Conservation (phyloP, 164 flowering plant species). For the Protea cynaroides region DNA sequence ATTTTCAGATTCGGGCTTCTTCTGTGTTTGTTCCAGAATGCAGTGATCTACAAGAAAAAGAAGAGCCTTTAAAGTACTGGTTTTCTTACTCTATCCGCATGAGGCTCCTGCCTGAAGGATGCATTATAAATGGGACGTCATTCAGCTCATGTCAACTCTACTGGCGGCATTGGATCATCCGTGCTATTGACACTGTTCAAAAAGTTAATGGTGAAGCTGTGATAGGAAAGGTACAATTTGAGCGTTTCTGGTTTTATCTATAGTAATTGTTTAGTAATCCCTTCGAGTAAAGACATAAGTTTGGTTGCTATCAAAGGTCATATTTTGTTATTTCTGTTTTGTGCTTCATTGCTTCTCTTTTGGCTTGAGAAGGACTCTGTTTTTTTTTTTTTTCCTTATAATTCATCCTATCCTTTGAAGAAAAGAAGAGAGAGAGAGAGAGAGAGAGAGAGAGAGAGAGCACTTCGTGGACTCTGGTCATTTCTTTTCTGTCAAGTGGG, state of each 20-base stretch:
- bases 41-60: conserved; percentile 36
- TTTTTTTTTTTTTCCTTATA: too few species aligned
- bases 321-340: background rate
- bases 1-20: conserved; percentile 77
- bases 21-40: conserved; percentile 79
- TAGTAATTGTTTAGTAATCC: too few species aligned
- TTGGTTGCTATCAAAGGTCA: too few species aligned
- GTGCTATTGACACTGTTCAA: conserved; percentile 46
- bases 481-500: too few species aligned
- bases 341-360: too few species aligned
- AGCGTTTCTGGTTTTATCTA: too few species aligned
- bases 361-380: too few species aligned
- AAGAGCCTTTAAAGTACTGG: conserved; percentile 30
- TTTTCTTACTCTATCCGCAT: conserved; percentile 86
- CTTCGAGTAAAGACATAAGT: too few species aligned
- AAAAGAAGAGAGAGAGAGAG: too few species aligned
- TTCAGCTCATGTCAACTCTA: conserved; percentile 72
- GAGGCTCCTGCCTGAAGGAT: conserved; percentile 66
- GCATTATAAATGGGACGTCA: conserved; percentile 43
- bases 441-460: too few species aligned
- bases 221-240: conserved; percentile 65
- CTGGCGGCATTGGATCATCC: conserved; percentile 78
- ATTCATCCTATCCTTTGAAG: too few species aligned
- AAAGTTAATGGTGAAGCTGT: conserved; percentile 70
- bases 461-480: too few species aligned